These are phyloP conservation scores for Poa pratensis DNA, from an alignment of 176 grass and related monocot genomes.

Conservation along the genomic window DNA sequence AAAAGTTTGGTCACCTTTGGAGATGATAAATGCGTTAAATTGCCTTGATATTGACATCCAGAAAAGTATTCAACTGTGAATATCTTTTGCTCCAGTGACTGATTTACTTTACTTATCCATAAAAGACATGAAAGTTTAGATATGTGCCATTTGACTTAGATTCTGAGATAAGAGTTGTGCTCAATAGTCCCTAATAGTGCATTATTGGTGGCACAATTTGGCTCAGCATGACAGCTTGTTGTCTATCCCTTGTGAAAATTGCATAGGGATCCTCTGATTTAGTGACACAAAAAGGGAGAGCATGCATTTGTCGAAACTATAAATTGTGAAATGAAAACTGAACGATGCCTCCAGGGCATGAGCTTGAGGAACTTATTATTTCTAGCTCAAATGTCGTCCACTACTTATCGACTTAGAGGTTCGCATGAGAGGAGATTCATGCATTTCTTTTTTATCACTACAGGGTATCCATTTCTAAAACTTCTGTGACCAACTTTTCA, in stretches of 20 bases:
- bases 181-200: constrained; percentile 21
- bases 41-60: constrained; percentile 46
- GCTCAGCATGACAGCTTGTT: background rate
- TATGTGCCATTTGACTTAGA: constrained; percentile 44
- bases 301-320: constrained; percentile 25
- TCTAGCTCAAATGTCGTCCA: constrained; percentile 1
- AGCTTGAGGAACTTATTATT: constrained; percentile 28
- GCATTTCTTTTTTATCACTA: background rate
- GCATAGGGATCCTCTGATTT: background rate
- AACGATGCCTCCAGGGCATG: background rate
- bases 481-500: constrained; percentile 16
- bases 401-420: constrained; percentile 6
- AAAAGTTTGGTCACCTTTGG: constrained; percentile 28
- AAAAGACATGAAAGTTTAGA: constrained; percentile 32
- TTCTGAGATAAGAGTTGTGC: constrained; percentile 30
- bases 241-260: background rate
- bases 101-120: constrained; percentile 40
- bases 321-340: background rate
- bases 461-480: background rate
- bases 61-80: constrained; percentile 35
- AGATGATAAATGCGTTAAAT: constrained; percentile 28
- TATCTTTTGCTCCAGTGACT: constrained; percentile 32
- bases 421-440: background rate
- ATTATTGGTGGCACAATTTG: background rate
- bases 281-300: background rate